A percentile compares a stretch with the other conserved stretches of the same genome.
Evolutionary conservation across 176 grass and related monocot genomes (phyloP).

Genomic region (Dendrocalamus sinicus): DNA sequence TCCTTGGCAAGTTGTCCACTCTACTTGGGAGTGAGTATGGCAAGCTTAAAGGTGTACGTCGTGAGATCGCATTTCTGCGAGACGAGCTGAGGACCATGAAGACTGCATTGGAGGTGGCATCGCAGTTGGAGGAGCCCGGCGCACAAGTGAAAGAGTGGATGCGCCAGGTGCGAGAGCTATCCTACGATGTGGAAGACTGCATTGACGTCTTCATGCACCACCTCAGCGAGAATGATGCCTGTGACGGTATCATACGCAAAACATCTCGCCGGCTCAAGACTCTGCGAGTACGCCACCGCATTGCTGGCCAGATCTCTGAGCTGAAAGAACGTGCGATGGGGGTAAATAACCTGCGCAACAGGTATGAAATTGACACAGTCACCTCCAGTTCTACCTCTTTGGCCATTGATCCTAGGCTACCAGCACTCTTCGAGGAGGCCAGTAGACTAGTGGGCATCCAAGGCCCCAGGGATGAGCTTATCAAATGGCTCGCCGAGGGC

Average conservation of each 20-base stretch:
- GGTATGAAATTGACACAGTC: neutral
- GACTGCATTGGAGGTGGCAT: conserved; percentile 11
- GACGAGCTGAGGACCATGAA: conserved; percentile 43
- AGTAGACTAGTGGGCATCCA: conserved; percentile 38
- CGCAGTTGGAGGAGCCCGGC: neutral
- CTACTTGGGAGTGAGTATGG: neutral
- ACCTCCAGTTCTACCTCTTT: too few relatives aligned
- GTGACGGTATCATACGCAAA: conserved; percentile 17
- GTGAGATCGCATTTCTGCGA: conserved; percentile 7
- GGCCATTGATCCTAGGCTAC: conserved; percentile 32
- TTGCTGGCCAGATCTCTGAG: neutral
- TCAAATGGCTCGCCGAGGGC: neutral
- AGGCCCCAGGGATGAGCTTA: conserved; percentile 16
- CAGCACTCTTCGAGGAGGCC: conserved; percentile 33
- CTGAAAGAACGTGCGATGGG: conserved; percentile 20
- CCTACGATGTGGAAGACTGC: conserved; percentile 48
- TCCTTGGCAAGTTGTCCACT: neutral
- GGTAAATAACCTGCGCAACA: conserved; percentile 24
- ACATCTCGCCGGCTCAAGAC: neutral
- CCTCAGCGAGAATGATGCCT: neutral
- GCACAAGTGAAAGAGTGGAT: conserved; percentile 18
- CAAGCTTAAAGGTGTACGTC: neutral
- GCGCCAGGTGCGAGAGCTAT: conserved; percentile 38
- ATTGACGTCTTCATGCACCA: conserved; percentile 30
- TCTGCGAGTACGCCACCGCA: neutral